A percentile compares a stretch with the other conserved stretches of the same genome.
Evolutionary conservation across 1,284 basidiomycete genomes (phyloP).

Genomic region (Meira nashicola): DNA sequence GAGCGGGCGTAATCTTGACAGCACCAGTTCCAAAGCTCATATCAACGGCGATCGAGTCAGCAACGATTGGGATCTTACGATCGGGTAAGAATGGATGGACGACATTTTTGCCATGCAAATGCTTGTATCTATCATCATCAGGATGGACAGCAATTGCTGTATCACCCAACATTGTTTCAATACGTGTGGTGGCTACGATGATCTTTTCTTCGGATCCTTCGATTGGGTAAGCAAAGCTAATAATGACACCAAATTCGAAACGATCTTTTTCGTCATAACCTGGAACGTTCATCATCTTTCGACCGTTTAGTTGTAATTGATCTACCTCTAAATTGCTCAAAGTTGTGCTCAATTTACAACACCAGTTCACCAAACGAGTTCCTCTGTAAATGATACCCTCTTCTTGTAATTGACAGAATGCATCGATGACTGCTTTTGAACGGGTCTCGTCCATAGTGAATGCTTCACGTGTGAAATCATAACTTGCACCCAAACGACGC

Average conservation of each 20-base stretch:
- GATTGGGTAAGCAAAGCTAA: conserved; percentile 88
- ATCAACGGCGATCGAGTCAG: conserved; percentile 80
- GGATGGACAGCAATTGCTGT: conserved; percentile 96
- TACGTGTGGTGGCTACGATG: conserved; percentile 92
- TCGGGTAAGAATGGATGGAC: conserved; percentile 79
- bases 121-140: conserved; percentile 85
- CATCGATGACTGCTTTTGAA: conserved; percentile 77
- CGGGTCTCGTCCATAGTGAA: conserved; percentile 82
- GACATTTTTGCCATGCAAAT: conserved; percentile 89
- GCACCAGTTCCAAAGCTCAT: conserved; percentile 97
- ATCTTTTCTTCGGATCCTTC: conserved; percentile 83
- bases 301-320: conserved; percentile 82
- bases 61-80: conserved; percentile 81
- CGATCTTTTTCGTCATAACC: conserved; percentile 90
- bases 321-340: conserved; percentile 97
- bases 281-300: conserved; percentile 82
- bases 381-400: conserved; percentile 92
- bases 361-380: conserved; percentile 98
- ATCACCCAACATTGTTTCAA: conserved; percentile 98
- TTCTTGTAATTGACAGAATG: conserved; percentile 85
- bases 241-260: conserved; percentile 95
- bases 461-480: conserved; percentile 86
- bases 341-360: conserved; percentile 89
- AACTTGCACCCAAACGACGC: conserved; percentile 82
- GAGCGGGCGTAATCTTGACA: conserved; percentile 99